phyloP scores from a whole-genome alignment of 352 stramenopile genomes.

The Pythium biforme region DNA sequence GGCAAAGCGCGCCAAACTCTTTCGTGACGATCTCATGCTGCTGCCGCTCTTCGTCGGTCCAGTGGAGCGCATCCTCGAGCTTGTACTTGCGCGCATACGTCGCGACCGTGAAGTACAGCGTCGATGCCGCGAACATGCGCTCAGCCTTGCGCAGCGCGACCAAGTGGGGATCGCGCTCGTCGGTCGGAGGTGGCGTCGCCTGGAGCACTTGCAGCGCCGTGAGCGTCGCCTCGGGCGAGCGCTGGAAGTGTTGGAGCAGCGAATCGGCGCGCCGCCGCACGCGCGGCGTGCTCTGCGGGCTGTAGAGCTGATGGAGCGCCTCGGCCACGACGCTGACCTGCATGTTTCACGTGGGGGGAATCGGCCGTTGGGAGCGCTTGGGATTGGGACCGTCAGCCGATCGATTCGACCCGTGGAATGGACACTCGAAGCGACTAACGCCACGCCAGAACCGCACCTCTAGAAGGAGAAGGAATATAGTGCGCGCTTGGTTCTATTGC shows the following conservation, averaged over 20 bases:
- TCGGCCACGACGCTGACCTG: slow-evolving; percentile 50
- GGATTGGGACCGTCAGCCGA: no score
- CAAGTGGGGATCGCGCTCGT: slow-evolving; percentile 15
- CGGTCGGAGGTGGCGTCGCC: slow-evolving; percentile 36
- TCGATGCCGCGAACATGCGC: slow-evolving; percentile 68
- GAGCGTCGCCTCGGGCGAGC: slow-evolving; percentile 57
- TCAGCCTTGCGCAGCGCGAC: slow-evolving; percentile 40
- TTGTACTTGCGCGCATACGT: slow-evolving; percentile 75
- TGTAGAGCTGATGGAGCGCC: slow-evolving; percentile 75
- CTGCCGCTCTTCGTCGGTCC: slow-evolving; percentile 47
- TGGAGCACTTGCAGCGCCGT: slow-evolving; percentile 59
- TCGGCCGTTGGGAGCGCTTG: slow-evolving; percentile 1
- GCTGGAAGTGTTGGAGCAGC: slow-evolving; percentile 72
- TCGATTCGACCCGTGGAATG: no score
- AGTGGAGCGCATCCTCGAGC: slow-evolving; percentile 50
- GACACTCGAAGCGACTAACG: no score
- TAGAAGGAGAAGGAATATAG: no score
- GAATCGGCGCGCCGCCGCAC: slow-evolving; percentile 71
- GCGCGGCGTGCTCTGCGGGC: slow-evolving; percentile 60
- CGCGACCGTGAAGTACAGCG: slow-evolving; percentile 65
- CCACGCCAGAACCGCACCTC: no score
- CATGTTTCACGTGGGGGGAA: slow-evolving; percentile 28
- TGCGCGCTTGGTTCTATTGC: no score
- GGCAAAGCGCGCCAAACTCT: slow-evolving; percentile 61
- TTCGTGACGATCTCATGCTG: slow-evolving; percentile 58